A percentile compares a stretch with the other conserved stretches of the same genome.
These are phyloP conservation scores for Pichia exigua DNA, from an alignment of 805 yeast species.

Conservation along the genomic window DNA sequence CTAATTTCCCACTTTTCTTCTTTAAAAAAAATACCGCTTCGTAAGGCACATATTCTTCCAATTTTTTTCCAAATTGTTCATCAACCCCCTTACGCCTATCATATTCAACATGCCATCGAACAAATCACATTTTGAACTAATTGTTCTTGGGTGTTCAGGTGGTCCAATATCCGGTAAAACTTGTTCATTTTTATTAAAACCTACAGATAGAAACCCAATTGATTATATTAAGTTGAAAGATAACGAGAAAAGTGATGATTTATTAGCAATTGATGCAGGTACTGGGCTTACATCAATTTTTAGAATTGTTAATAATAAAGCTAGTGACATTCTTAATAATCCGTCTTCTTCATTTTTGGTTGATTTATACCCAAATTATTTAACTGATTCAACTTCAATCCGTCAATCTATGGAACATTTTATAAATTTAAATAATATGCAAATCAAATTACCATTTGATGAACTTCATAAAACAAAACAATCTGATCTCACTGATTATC, in stretches of 20 bases:
- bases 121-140: conserved; percentile 40
- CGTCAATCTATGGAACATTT: background rate
- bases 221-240: conserved; percentile 25
- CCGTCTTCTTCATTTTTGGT: conserved; percentile 7
- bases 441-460: conserved; percentile 1
- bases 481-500: background rate
- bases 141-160: conserved; percentile 73
- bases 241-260: conserved; percentile 19
- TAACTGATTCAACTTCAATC: background rate
- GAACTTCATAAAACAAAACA: background rate
- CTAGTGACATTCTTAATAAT: conserved; percentile 2
- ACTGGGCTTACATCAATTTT: conserved; percentile 53
- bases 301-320: conserved; percentile 23
- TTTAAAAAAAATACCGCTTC: background rate
- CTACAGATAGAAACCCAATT: conserved; percentile 35
- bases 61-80: background rate
- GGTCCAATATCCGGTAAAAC: conserved; percentile 74
- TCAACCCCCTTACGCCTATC: background rate
- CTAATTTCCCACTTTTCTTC: background rate
- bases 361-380: conserved; percentile 11
- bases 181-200: conserved; percentile 62
- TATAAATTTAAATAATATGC: background rate
- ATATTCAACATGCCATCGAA: conserved; percentile 11
- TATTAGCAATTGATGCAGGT: conserved; percentile 75
- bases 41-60: background rate